These are phyloP conservation scores for Colletotrichum lupini DNA, from an alignment of 2,329 filamentous ascomycete species.

Conservation along the genomic window DNA sequence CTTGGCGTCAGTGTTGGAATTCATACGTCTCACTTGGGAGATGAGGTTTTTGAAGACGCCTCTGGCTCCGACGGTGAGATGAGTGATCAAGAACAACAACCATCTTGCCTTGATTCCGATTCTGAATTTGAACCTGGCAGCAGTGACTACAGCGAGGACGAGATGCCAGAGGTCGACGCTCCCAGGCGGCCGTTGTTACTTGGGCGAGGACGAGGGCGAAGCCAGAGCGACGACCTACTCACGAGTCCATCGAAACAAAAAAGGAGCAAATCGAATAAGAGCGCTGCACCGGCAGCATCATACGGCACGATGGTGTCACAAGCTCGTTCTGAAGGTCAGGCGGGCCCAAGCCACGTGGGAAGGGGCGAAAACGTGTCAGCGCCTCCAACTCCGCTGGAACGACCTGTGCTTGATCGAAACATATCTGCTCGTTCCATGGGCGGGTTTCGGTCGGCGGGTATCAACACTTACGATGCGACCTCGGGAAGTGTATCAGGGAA, in stretches of 20 bases:
- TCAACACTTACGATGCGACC: constrained; percentile 25
- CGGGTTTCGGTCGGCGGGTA: constrained; percentile 17
- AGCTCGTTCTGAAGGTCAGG: constrained; percentile 28
- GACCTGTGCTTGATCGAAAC: constrained; percentile 26
- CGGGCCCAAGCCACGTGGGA: constrained; percentile 17
- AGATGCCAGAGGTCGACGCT: constrained; percentile 37
- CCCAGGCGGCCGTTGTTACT: constrained; percentile 35
- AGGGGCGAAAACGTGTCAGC: constrained; percentile 22
- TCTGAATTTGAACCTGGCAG: constrained; percentile 47
- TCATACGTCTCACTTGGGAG: constrained; percentile 77
- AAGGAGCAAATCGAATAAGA: constrained; percentile 30
- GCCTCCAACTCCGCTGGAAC: constrained; percentile 29
- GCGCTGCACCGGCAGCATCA: constrained; percentile 8
- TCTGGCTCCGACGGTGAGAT: constrained; percentile 47
- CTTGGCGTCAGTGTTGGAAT: constrained; percentile 78
- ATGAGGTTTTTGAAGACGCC: constrained; percentile 64
- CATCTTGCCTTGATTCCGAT: constrained; percentile 44
- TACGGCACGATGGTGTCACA: constrained; percentile 43
- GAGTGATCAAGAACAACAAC: constrained; percentile 51
- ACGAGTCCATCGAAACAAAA: constrained; percentile 25
- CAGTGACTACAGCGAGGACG: constrained; percentile 44
- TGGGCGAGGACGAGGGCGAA: constrained; percentile 26
- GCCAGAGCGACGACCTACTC: constrained; percentile 33
- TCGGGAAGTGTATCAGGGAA: constrained; percentile 17
- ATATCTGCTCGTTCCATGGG: constrained; percentile 28